These are phyloP conservation scores for Stemphylium beticola DNA, from an alignment of 2,329 filamentous ascomycete genomes.

Conservation along the genomic window DNA sequence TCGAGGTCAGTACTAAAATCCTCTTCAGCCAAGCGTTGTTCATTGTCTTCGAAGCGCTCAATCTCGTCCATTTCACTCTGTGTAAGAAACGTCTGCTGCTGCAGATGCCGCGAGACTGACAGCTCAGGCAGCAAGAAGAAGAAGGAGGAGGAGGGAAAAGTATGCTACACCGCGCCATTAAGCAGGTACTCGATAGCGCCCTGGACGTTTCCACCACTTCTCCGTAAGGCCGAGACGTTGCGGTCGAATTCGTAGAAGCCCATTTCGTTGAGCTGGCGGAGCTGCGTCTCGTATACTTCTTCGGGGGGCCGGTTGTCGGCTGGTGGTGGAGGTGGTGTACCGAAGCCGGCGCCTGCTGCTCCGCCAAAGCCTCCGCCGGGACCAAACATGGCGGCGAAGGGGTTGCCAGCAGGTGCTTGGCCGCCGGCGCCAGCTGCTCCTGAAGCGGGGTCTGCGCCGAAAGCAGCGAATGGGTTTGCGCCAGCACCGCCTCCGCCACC, in stretches of 20 bases:
- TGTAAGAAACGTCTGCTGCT: background rate
- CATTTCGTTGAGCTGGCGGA: conserved; percentile 97
- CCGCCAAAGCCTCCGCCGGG: conserved; percentile 51
- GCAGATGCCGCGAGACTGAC: background rate
- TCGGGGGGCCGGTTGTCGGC: conserved; percentile 88
- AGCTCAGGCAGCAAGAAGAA: conserved; percentile 1
- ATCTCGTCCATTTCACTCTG: conserved; percentile 2
- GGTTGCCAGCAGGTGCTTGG: conserved; percentile 39
- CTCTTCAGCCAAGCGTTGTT: conserved; percentile 1
- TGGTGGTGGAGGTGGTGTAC: conserved; percentile 54
- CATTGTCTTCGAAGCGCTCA: conserved; percentile 1
- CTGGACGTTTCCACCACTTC: conserved; percentile 92
- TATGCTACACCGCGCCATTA: conserved; percentile 34
- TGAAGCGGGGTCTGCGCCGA: conserved; percentile 51
- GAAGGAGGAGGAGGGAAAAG: conserved; percentile 2
- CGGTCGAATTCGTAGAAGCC: conserved; percentile 96
- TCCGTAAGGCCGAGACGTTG: conserved; percentile 85
- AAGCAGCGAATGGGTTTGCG: conserved; percentile 49
- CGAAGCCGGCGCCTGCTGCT: conserved; percentile 46
- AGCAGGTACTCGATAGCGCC: conserved; percentile 81
- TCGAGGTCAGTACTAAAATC: conserved; percentile 13
- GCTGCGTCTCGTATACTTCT: conserved; percentile 87
- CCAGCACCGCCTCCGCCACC: conserved; percentile 54
- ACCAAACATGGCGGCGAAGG: conserved; percentile 53
- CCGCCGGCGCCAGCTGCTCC: conserved; percentile 34